Conservation (phyloP, 805 yeast genomes). For the Candida wancherniae region DNA sequence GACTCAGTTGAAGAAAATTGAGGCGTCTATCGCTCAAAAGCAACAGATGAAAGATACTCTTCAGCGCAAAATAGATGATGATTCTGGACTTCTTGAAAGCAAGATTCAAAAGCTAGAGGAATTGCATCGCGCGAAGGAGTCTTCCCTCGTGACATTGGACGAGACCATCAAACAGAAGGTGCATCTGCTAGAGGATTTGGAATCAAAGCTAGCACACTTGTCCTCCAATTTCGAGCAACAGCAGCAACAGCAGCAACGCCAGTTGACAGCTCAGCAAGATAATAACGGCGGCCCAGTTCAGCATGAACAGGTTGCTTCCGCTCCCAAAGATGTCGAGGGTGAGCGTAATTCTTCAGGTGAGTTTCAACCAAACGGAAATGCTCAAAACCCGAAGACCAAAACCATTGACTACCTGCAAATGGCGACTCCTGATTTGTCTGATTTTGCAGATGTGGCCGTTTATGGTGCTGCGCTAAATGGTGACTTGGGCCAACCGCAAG, state of each 20-base stretch:
- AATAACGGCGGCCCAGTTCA: no score
- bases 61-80: conserved; percentile 12
- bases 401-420: conserved; percentile 1
- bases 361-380: background rate
- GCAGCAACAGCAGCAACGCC: conserved; percentile 1
- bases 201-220: conserved; percentile 3
- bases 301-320: no score
- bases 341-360: background rate
- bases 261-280: background rate
- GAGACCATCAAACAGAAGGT: conserved; percentile 6
- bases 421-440: conserved; percentile 27
- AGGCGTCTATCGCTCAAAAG: conserved; percentile 19
- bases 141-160: conserved; percentile 10
- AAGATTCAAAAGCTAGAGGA: conserved; percentile 10
- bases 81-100: conserved; percentile 10
- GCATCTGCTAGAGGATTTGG: conserved; percentile 3
- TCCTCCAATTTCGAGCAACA: conserved; percentile 1
- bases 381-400: background rate
- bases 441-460: conserved; percentile 33
- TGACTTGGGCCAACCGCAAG: conserved; percentile 13
- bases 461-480: conserved; percentile 35
- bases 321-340: no score
- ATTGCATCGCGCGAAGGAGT: conserved; percentile 6
- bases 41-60: conserved; percentile 14
- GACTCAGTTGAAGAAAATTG: conserved; percentile 20